Conservation (phyloP, 139 green algal species). For the Coelastrella sp. region DNA sequence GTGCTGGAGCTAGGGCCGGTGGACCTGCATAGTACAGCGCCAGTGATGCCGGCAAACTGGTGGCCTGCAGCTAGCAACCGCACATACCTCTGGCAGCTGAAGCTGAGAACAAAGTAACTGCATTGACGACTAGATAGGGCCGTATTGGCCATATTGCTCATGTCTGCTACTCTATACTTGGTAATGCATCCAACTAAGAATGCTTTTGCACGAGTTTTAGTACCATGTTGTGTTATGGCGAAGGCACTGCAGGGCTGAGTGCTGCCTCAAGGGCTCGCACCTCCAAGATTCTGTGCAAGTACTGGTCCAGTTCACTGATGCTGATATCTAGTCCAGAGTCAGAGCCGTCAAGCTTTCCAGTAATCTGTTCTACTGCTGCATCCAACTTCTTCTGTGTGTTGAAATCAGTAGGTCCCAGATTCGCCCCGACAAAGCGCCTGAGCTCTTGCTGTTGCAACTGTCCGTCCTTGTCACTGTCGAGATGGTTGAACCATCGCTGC, state of each 20-base stretch:
- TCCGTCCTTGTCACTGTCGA: slow-evolving; percentile 15
- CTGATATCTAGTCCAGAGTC: slow-evolving; percentile 57
- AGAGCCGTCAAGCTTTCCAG: slow-evolving; percentile 51
- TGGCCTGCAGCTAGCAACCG: too few species aligned
- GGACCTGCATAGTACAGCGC: too few species aligned
- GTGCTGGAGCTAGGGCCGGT: too few species aligned
- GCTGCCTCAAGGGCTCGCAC: slow-evolving; percentile 14
- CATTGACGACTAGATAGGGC: too few species aligned
- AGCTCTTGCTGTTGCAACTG: slow-evolving; percentile 5
- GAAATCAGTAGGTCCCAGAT: not conserved
- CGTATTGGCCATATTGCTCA: too few species aligned
- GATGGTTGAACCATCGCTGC: slow-evolving; percentile 3
- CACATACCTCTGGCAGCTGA: too few species aligned
- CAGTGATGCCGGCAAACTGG: too few species aligned
- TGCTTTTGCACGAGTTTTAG: too few species aligned
- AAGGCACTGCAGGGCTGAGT: not conserved
- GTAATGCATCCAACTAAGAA: too few species aligned
- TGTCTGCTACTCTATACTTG: too few species aligned
- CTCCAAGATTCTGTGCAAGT: slow-evolving; percentile 59
- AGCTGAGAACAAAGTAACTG: too few species aligned
- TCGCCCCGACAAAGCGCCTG: not conserved
- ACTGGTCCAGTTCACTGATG: slow-evolving; percentile 54
- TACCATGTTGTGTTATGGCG: too few species aligned
- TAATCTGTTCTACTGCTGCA: not conserved
- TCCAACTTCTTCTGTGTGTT: not conserved